A percentile compares a stretch with the other conserved stretches of the same genome.
These are phyloP conservation scores for Pseudocercospora fijiensis DNA, from an alignment of 2,329 filamentous ascomycete genomes.

Conservation along the genomic window DNA sequence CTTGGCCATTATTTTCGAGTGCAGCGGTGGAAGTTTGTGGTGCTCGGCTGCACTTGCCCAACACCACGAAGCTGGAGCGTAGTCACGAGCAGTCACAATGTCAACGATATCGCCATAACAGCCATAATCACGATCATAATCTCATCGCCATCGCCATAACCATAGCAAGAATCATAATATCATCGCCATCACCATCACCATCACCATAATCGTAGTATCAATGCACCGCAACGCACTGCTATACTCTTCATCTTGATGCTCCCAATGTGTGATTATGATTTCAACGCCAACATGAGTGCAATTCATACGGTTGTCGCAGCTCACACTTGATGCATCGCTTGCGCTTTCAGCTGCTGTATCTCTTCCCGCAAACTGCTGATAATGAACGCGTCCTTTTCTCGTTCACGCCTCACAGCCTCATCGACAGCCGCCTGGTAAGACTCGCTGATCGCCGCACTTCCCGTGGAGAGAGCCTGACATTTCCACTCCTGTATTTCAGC, in stretches of 20 bases:
- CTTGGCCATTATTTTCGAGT: background rate
- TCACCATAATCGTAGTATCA: too few species aligned
- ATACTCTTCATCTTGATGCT: background rate
- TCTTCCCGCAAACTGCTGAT: constrained; percentile 21
- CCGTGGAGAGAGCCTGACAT: constrained; percentile 22
- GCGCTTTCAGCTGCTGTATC: constrained; percentile 12
- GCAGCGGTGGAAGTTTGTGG: background rate
- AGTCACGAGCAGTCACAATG: background rate
- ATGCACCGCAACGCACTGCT: too few species aligned
- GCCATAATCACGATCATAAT: too few species aligned
- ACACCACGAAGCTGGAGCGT: background rate
- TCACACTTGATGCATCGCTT: background rate
- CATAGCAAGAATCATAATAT: too few species aligned
- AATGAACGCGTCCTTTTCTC: constrained; percentile 25
- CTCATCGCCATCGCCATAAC: too few species aligned
- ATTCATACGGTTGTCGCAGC: background rate
- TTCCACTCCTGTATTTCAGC: constrained; percentile 23
- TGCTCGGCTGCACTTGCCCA: constrained; percentile 1
- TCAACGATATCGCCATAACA: too few species aligned
- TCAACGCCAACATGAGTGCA: background rate
- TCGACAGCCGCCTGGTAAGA: constrained; percentile 28
- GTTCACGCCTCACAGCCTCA: constrained; percentile 28
- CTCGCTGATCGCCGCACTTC: constrained; percentile 17
- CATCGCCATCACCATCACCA: too few species aligned
- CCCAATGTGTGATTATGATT: background rate